These are phyloP conservation scores for Starmera stellimalicola DNA, from an alignment of 1,139 yeast genomes.

Conservation along the genomic window DNA sequence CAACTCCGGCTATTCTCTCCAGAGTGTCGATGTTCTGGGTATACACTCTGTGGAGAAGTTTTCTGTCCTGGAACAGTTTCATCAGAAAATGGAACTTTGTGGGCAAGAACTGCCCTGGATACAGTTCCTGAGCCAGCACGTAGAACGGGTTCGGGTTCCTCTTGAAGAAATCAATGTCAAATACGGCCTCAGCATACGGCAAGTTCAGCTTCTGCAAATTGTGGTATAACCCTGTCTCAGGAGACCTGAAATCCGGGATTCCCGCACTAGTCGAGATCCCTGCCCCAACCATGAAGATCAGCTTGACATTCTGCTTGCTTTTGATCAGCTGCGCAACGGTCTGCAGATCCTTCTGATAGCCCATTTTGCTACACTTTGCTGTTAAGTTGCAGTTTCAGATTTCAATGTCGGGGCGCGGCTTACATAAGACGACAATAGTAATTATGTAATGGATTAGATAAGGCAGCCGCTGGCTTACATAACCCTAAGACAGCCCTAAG, in stretches of 20 bases:
- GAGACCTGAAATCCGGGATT: slow-evolving; percentile 90
- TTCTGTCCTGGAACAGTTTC: slow-evolving; percentile 54
- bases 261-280: slow-evolving; percentile 92
- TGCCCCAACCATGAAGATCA: slow-evolving; percentile 60
- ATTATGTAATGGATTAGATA: too few relatives aligned
- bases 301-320: slow-evolving; percentile 20
- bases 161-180: slow-evolving; percentile 74
- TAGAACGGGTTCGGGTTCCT: slow-evolving; percentile 78
- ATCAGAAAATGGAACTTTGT: slow-evolving; percentile 73
- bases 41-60: slow-evolving; percentile 56
- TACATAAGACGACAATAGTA: too few relatives aligned
- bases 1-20: slow-evolving; percentile 77
- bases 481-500: too few relatives aligned
- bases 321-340: slow-evolving; percentile 14
- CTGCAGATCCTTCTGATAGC: slow-evolving; percentile 5
- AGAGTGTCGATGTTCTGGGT: slow-evolving; percentile 91
- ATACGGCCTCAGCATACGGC: slow-evolving; percentile 94
- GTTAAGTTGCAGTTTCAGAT: not conserved
- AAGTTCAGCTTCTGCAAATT: slow-evolving; percentile 64
- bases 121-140: slow-evolving; percentile 71
- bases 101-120: slow-evolving; percentile 82
- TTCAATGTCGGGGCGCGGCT: not conserved
- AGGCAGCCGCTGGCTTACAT: too few relatives aligned
- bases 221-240: slow-evolving; percentile 82
- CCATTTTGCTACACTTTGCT: not conserved